Evolutionary conservation across 2,329 filamentous ascomycete genomes (phyloP), one percentile per base, ranked within the genome.

Genomic region (Colletotrichum sp.): DNA sequence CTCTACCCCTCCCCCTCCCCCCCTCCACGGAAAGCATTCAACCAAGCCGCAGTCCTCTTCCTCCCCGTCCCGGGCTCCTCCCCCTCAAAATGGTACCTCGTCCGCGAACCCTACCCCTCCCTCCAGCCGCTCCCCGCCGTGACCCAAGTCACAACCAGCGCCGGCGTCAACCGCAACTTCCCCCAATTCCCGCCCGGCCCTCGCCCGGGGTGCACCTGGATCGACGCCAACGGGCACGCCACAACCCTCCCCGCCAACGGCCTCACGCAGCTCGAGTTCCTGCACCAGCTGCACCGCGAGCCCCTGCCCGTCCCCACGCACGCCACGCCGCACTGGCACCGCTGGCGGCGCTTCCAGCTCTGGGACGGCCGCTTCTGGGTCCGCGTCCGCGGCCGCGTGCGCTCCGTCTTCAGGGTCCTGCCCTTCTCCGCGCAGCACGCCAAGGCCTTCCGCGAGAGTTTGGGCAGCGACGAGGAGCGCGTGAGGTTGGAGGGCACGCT

Each of bases 321-420:
- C 22, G 16, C 18, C 34, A 22, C 16, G n/a, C 13, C 67, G 81
- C 5, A 76, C 9, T 82, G 82, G 81, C 74, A 78, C 3, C 6
- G n/a, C 5, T 85, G 83, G 84, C 75, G 71, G 43, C 76, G 67
- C 2, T 87, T 86, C 83, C 75, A 78, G 62, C 81, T 89, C 70
- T 94, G 88, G 84, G 92, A 94, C 81, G 89, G 91, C 0, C 89
- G 92, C 3, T 93, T 89, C 82, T 94, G 92, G 92, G 82, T 93
- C 18, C 85, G 87, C 18, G 71, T 91, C 12, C 82, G 83, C 25
- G 83, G 86, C 62, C 86, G 87, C 7, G 82, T 87, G 8, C 86
- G 86, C 5, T 84, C 84, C 66, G 80, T 81, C 16, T 82, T 90
- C 18, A 80, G 84, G 22, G 77, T 92, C 3, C 85, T 84, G 39